Evolutionary conservation across 2,329 filamentous ascomycete genomes (phyloP).

Genomic region (Pseudomassariella vexata): DNA sequence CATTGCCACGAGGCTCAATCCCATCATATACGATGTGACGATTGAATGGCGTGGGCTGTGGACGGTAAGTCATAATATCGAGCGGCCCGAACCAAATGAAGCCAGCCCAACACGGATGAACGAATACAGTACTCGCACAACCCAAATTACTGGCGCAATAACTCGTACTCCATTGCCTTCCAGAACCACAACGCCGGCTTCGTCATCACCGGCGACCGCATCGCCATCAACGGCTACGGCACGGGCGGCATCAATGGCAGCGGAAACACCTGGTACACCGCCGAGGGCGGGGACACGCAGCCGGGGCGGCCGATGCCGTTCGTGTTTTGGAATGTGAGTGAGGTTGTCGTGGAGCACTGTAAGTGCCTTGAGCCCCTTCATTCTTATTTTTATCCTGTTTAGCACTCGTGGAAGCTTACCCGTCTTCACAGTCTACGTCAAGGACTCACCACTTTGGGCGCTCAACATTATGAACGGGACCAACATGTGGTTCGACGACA

Average conservation of each 20-base stretch:
- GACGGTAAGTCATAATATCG: constrained; percentile 17
- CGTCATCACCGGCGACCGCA: constrained; percentile 41
- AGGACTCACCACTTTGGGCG: constrained; percentile 45
- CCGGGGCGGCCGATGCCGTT: constrained; percentile 52
- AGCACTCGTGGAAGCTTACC: no score
- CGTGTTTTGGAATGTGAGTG: constrained; percentile 51
- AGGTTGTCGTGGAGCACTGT: constrained; percentile 47
- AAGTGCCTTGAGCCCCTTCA: no score
- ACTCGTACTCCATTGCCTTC: constrained; percentile 46
- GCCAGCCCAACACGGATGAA: no score
- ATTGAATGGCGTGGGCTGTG: constrained; percentile 49
- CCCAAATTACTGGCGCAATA: constrained; percentile 48
- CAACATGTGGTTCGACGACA: constrained; percentile 44
- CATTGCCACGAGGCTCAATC: constrained; percentile 44
- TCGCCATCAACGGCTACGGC: constrained; percentile 43
- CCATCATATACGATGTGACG: constrained; percentile 39
- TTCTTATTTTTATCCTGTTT: no score
- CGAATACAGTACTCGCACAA: constrained; percentile 45
- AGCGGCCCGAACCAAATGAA: not conserved
- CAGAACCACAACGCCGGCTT: constrained; percentile 52
- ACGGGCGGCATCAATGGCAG: constrained; percentile 50
- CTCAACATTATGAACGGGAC: constrained; percentile 55
- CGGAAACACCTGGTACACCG: constrained; percentile 48
- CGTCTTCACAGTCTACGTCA: no score
- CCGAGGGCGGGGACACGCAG: constrained; percentile 37